Percentiles rank a stretch among this genome's conserved stretches.
phyloP scores from a whole-genome alignment of 139 green algal species.

The Haematococcus lacustris region DNA sequence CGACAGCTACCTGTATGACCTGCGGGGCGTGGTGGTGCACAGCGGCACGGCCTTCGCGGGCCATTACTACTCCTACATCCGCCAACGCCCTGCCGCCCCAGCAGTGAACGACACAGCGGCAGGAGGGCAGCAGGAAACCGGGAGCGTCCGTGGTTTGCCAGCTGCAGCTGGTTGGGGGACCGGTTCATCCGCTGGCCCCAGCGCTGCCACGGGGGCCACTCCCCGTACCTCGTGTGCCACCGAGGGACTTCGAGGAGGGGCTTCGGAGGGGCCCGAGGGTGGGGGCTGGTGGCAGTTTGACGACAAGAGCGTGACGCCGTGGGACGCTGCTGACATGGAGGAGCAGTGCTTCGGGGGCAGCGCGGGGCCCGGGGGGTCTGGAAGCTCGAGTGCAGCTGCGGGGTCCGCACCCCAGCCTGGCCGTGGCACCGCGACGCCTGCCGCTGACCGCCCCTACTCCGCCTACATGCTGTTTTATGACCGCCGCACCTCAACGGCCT shows the following conservation, averaged over 20 bases:
- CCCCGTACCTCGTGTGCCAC: background rate
- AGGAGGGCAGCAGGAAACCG: background rate
- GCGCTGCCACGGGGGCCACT: background rate
- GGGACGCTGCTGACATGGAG: conserved; percentile 67
- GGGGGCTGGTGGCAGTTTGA: conserved; percentile 80
- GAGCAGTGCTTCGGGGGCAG: conserved; percentile 79
- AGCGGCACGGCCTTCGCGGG: conserved; percentile 84
- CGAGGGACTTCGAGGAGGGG: background rate
- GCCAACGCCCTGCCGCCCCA: conserved; percentile 39
- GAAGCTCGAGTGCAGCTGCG: too few relatives aligned
- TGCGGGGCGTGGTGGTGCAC: conserved; percentile 85
- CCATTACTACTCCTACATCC: conserved; percentile 94
- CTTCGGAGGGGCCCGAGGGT: background rate
- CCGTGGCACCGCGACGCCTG: background rate
- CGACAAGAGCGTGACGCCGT: conserved; percentile 72
- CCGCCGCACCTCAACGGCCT: conserved; percentile 8
- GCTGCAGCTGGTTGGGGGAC: background rate
- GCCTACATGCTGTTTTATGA: conserved; percentile 98
- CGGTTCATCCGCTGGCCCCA: background rate
- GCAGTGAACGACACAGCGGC: background rate
- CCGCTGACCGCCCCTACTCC: conserved; percentile 66
- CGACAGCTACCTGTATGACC: conserved; percentile 66
- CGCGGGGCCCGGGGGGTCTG: too few relatives aligned
- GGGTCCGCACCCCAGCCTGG: conserved; percentile 9
- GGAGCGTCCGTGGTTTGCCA: background rate